Base-by-base conservation (phyloP, 495 filamentous ascomycete genomes). In the Lepraria neglecta region DNA sequence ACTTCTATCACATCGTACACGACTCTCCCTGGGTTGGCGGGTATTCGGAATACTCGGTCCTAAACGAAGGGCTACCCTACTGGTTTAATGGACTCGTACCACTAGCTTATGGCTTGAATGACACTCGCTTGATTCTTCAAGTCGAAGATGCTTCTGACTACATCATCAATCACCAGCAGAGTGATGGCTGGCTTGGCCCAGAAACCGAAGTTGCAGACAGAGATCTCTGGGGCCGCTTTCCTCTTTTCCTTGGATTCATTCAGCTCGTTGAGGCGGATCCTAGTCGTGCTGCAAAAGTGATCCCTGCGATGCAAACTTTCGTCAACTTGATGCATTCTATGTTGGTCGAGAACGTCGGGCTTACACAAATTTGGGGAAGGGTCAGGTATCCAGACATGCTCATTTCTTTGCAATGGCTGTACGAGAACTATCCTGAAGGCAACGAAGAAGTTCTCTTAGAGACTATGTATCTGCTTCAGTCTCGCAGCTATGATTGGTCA, bases 81-180 rank as follows among this genome's bases (percentile, higher is more conserved):
- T 88, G 84, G 85, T 79, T 85, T 60, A 87, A 87, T 64, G 80
- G 80, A 27, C 71, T 87, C 5, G 85, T 88, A 3, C 82, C 84
- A 14, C 74, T 87, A n/a, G 82, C 85, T 15, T 87, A 80, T 65
- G 71, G 72, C 0, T 68, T 84, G 14, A 73, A 83, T 53, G 79
- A 87, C 65, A 60, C 70, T 1, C 66, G 80, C 17, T 69, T 87
- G n/a, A 83, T 84, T 65, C 64, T 42, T 1, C 83, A 88, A 60
- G 77, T 83, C 6, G 72, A 77, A 30, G 58, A 71, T 14, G 73
- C 76, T 43, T 63, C 79, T 21, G 73, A 80, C 54, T 76, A 79
- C 59, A 73, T 85, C 1, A 72, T 87, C 21, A 70, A 70, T 14
- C 74, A 76, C 51, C 80, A 85, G 53, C 73, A 77, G 56, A 64